These are phyloP conservation scores for Cryptococcus neoformans DNA, from an alignment of 1,284 basidiomycete species.

Conservation along the genomic window DNA sequence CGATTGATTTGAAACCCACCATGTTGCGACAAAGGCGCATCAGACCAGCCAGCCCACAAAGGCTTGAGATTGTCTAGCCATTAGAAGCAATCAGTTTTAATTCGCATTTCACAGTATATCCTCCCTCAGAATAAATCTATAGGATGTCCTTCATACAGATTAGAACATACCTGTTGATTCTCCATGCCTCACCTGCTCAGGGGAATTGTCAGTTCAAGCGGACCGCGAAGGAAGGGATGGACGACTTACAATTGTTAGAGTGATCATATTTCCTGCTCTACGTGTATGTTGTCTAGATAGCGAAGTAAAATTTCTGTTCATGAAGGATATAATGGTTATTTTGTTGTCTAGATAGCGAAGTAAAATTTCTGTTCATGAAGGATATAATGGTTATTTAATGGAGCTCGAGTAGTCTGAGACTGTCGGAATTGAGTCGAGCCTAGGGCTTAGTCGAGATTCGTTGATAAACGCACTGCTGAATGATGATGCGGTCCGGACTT, in stretches of 20 bases:
- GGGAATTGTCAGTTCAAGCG: not conserved
- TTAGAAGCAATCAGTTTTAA: no score
- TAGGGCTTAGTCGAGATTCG: no score
- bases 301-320: no score
- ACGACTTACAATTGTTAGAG: constrained; percentile 46
- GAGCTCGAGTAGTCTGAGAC: no score
- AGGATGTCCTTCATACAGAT: constrained; percentile 3
- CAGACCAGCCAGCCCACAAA: constrained; percentile 78
- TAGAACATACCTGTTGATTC: constrained; percentile 65
- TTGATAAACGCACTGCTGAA: no score
- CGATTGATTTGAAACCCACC: constrained; percentile 54
- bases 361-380: no score
- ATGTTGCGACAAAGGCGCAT: constrained; percentile 76
- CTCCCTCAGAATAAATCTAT: not conserved
- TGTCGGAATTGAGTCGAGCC: no score
- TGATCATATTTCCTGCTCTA: constrained; percentile 40
- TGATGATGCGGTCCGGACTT: no score
- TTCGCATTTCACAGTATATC: not conserved
- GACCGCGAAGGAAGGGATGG: not conserved
- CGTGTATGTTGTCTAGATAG: no score
- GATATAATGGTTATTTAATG: no score
- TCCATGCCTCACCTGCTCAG: constrained; percentile 65
- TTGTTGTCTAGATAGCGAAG: no score
- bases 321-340: no score
- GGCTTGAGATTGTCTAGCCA: constrained; percentile 47